Percentiles rank a stretch among this genome's conserved stretches.
These are phyloP conservation scores for Cyclotella distinguenda DNA, from an alignment of 108 stramenopile species.

Conservation along the genomic window DNA sequence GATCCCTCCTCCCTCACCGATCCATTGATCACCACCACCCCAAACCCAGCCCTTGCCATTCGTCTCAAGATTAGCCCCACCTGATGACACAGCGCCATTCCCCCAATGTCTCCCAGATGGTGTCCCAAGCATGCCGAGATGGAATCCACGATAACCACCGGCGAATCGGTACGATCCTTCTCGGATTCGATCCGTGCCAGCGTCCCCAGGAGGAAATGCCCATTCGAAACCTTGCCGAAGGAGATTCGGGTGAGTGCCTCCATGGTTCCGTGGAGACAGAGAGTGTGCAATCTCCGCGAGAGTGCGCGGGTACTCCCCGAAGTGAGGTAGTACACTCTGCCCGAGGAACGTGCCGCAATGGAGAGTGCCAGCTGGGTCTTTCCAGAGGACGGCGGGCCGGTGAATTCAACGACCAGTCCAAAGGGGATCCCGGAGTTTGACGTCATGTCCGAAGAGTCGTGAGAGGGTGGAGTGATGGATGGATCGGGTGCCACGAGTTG, in stretches of 20 bases:
- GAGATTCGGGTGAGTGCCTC: conserved; percentile 19
- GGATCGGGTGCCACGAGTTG: conserved; percentile 16
- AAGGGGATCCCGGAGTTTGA: conserved; percentile 49
- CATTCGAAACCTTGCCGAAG: conserved; percentile 26
- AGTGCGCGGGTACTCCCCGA: conserved; percentile 23
- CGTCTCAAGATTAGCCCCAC: conserved; percentile 36
- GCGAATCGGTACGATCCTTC: conserved; percentile 2
- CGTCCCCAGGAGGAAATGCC: conserved; percentile 32
- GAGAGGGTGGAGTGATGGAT: too few relatives aligned
- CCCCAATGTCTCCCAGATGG: conserved; percentile 20
- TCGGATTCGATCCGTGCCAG: conserved; percentile 40
- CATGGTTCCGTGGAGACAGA: conserved; percentile 16
- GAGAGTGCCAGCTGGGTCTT: conserved; percentile 47
- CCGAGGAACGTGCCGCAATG: conserved; percentile 33
- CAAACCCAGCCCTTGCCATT: conserved; percentile 35
- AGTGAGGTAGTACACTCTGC: conserved; percentile 23
- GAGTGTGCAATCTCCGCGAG: conserved; percentile 20
- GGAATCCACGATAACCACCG: conserved; percentile 48
- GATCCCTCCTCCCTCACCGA: conserved; percentile 23
- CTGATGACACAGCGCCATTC: conserved; percentile 34
- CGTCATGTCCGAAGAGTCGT: too few relatives aligned
- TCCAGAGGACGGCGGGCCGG: conserved; percentile 44
- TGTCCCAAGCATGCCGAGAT: conserved; percentile 48
- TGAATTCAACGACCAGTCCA: conserved; percentile 45
- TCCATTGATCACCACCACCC: conserved; percentile 36